A percentile compares a stretch with the other conserved stretches of the same genome.
These are phyloP conservation scores for Coniochaeta pulveracea DNA, from an alignment of 2,329 filamentous ascomycete genomes.

Conservation along the genomic window DNA sequence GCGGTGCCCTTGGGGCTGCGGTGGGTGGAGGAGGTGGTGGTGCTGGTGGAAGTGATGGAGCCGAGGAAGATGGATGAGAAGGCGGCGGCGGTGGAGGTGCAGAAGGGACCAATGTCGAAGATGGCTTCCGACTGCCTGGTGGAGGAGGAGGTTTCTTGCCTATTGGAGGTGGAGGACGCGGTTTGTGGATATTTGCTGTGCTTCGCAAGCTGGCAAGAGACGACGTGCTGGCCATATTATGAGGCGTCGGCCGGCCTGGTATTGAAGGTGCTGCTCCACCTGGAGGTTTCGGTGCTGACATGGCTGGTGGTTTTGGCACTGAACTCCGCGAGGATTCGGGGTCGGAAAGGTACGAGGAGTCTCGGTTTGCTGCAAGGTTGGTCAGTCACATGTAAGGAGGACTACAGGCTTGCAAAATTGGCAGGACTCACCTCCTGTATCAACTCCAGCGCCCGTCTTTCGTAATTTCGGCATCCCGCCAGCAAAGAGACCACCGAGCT, in stretches of 20 bases:
- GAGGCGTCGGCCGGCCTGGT: slow-evolving; percentile 41
- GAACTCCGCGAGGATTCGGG: slow-evolving; percentile 50
- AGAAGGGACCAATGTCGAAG: slow-evolving; percentile 24
- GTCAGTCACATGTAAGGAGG: slow-evolving; percentile 11
- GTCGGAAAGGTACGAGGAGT: slow-evolving; percentile 70
- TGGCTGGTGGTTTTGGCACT: slow-evolving; percentile 40
- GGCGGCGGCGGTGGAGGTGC: slow-evolving; percentile 24
- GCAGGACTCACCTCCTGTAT: slow-evolving; percentile 53
- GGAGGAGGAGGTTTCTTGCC: slow-evolving; percentile 64
- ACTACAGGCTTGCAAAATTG: no score
- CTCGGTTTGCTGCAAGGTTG: slow-evolving; percentile 40
- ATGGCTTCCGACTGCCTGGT: slow-evolving; percentile 49
- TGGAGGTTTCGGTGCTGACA: slow-evolving; percentile 48
- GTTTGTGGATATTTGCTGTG: slow-evolving; percentile 32
- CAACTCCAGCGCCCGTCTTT: slow-evolving; percentile 70
- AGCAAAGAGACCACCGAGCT: slow-evolving; percentile 79
- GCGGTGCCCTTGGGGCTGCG: slow-evolving; percentile 30
- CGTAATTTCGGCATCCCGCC: slow-evolving; percentile 93
- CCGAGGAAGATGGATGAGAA: slow-evolving; percentile 26
- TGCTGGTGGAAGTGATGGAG: slow-evolving; percentile 26
- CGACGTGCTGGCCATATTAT: slow-evolving; percentile 35
- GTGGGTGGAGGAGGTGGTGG: slow-evolving; percentile 32
- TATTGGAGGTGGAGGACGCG: slow-evolving; percentile 61
- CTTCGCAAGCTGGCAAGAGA: slow-evolving; percentile 52
- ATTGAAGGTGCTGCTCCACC: slow-evolving; percentile 45